Percentiles rank a stretch among this genome's conserved stretches.
Evolutionary conservation across 352 stramenopile genomes (phyloP).

Genomic region (Globisporangium paroecandrum): DNA sequence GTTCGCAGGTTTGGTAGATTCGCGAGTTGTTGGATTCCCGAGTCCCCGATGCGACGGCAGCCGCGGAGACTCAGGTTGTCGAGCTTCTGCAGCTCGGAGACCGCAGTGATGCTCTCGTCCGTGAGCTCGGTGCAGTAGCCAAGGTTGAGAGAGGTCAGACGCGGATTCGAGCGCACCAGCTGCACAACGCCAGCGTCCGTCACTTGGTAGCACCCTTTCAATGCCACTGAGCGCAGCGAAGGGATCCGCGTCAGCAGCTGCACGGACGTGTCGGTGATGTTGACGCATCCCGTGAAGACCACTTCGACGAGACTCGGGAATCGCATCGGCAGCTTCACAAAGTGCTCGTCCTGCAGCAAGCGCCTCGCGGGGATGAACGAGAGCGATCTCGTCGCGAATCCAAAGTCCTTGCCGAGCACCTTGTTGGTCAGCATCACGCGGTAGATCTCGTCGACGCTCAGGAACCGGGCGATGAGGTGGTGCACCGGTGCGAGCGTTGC

Average conservation of each 20-base stretch:
- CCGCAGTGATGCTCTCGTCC: constrained; percentile 46
- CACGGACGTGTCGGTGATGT: constrained; percentile 51
- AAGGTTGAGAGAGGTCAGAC: constrained; percentile 61
- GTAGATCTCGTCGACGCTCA: constrained; percentile 56
- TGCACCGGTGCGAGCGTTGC: constrained; percentile 33
- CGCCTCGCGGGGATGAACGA: constrained; percentile 58
- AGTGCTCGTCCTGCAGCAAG: constrained; percentile 41
- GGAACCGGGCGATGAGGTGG: constrained; percentile 40
- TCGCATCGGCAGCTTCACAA: constrained; percentile 32
- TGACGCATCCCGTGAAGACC: constrained; percentile 58
- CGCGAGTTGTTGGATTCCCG: constrained; percentile 41
- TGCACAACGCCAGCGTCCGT: constrained; percentile 33
- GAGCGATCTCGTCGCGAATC: constrained; percentile 31
- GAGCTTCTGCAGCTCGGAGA: constrained; percentile 39
- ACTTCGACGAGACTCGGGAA: constrained; percentile 55
- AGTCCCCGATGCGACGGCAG: constrained; percentile 55
- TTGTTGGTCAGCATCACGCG: constrained; percentile 45
- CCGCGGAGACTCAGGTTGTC: constrained; percentile 59
- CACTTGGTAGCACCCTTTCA: constrained; percentile 74
- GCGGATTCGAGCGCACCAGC: constrained; percentile 19
- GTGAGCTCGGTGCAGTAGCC: constrained; percentile 78
- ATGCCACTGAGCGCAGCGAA: constrained; percentile 33
- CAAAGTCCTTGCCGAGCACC: constrained; percentile 39
- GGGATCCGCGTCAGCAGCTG: constrained; percentile 34
- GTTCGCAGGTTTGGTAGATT: constrained; percentile 37